Base-by-base conservation (phyloP, 2,329 filamentous ascomycete genomes). In the Fusarium ramigenum region DNA sequence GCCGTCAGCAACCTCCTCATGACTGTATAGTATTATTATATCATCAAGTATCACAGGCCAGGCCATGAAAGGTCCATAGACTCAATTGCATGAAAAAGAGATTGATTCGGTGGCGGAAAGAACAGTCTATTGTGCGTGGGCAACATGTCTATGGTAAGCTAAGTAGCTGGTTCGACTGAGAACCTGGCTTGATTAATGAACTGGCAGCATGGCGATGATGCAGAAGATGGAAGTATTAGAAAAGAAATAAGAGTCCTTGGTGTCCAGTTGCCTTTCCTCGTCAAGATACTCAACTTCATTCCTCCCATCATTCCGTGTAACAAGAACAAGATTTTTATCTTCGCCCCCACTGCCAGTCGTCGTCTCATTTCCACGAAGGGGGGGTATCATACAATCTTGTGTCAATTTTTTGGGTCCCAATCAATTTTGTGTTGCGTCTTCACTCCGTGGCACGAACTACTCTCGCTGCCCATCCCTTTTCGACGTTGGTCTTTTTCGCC, bases 51-150 rank as follows among this genome's bases (percentile, higher is more conserved):
- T 56, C 23, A 18, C 19, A 32, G 28, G 37, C 40, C 18, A n/a
- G 28, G 37, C 40, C 18, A n/a, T 44, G 11, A 42, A 62, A 46
- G 28, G 16, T 18, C 19, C 14, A 34, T 21, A 52, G 21, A 21
- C 19, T 40, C 11, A 19, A 28, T 23, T 56, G 21, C 32, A 42
- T 28, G 15, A 19, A 46, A 57, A 42, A n/a, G 62, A 46, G 25
- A 30, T 43, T 65, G n/a, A 23, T 36, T 65, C 49, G 49, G 47
- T 74, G 69, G 73, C 73, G 75, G 68, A 75, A 76, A 77, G 74
- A 75, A 59, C 70, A 69, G 69, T 79, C 69, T 77, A 75, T 80
- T 77, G 72, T 80, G 78, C 79, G 78, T 79, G 78, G 74, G 79
- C 79, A 78, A 75, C 66, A 72, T 77, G 49, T 78, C 77, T 79